Evolutionary conservation across 768 basidiomycete genomes (phyloP).

Genomic region (Cytidiella melzeri): DNA sequence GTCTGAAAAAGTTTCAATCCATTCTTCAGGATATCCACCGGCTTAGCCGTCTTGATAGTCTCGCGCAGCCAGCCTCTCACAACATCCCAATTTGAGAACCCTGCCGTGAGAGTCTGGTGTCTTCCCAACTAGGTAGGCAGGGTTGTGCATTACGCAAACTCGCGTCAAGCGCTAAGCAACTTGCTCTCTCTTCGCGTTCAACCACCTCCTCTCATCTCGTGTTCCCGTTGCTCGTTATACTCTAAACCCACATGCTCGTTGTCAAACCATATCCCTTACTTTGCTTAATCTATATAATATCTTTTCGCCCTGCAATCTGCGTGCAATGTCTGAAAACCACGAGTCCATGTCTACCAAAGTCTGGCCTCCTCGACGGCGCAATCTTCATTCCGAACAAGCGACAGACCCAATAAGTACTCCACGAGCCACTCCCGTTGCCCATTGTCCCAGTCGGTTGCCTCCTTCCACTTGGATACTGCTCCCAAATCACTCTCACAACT

Average conservation of each 20-base stretch:
- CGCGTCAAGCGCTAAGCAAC: background rate
- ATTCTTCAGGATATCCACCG: no score
- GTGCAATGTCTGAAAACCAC: background rate
- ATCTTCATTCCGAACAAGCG: background rate
- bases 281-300: no score
- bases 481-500: no score
- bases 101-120: constrained; percentile 2
- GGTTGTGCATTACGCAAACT: background rate
- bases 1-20: no score
- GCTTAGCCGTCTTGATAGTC: no score
- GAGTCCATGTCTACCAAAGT: background rate
- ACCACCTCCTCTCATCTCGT: background rate
- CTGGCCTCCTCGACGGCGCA: background rate
- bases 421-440: background rate
- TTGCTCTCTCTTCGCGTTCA: background rate
- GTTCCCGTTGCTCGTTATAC: background rate
- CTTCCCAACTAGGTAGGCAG: background rate
- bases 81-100: constrained; percentile 4
- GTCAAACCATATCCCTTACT: no score
- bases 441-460: no score
- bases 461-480: no score
- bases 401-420: background rate
- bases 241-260: background rate
- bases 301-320: no score
- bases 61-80: background rate